Base-by-base conservation (phyloP, 1,284 basidiomycete genomes). In the Malassezia restricta region DNA sequence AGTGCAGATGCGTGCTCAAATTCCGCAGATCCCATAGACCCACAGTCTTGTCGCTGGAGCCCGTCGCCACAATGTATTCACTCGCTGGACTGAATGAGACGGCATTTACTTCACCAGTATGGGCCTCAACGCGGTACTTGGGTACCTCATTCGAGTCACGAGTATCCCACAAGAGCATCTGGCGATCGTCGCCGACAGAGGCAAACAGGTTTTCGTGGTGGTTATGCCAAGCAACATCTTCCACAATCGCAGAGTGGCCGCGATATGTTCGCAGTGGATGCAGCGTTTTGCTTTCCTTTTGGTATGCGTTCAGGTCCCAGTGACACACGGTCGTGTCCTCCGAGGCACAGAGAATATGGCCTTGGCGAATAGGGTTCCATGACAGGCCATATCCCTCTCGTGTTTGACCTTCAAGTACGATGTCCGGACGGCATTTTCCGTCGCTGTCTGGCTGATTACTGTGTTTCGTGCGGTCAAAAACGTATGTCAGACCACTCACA, bases 401-500 rank as follows among this genome's bases (percentile, higher is more conserved):
- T 45, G 79, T 82, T 76, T 98, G 92, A 0, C 92, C 92, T 44
- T 85, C 80, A 43, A 96, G 76, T 54, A 82, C 80, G 49, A 99
- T 91, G 75, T 99, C 87, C 1, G 94, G 92, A 70, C 82, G 86
- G 75, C 86, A 91, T 40, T 82, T 78, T 6, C 68, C 69, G 12
- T 87, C 86, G 30, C 82, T 79, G 64, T 87, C 86, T 1, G 92
- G 91, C 66, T 91, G 86, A 65, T 84, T 89, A 59, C 88, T 83
- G 75, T 98, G 92, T 75, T 95, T 96, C 43, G 94, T 98, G 53
- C 94, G 78, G 76, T 99, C 94, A 75, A 98, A 99, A 33, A 99
- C 77, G 60, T 86, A 79, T 8, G 95, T 88, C 61, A 92, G 87
- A 12, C 94, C 94, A 5, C 80, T 82, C 7, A 92, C 82, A 8